These are phyloP conservation scores for Nigrograna mackinnonii DNA, from an alignment of 2,329 filamentous ascomycete genomes.

Conservation along the genomic window DNA sequence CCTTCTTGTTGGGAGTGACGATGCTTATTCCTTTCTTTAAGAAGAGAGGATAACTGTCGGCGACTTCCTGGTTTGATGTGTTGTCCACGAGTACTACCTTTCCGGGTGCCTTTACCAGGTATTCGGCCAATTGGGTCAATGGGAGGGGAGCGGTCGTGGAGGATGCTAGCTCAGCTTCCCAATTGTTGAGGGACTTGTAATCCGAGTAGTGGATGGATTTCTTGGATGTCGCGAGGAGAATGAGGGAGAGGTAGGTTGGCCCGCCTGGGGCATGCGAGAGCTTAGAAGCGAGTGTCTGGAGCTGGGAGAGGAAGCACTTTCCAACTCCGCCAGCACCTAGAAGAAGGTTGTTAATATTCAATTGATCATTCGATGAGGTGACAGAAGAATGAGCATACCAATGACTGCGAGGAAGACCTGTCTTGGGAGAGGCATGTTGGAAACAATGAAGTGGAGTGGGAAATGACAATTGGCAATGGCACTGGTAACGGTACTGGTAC, in stretches of 20 bases:
- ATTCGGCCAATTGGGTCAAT: constrained; percentile 73
- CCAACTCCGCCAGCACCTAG: constrained; percentile 90
- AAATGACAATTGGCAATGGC: too few species aligned
- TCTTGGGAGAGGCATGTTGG: constrained; percentile 45
- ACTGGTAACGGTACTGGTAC: too few species aligned
- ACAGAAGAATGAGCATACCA: constrained; percentile 28
- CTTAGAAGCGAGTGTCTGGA: constrained; percentile 68
- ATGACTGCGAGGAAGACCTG: constrained; percentile 54
- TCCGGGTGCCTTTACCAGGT: constrained; percentile 75
- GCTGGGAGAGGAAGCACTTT: constrained; percentile 84
- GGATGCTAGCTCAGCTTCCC: constrained; percentile 64
- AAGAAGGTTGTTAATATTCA: constrained; percentile 6
- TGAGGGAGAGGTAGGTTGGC: constrained; percentile 72
- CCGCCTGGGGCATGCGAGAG: constrained; percentile 56
- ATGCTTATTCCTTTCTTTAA: constrained; percentile 83
- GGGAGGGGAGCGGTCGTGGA: constrained; percentile 68
- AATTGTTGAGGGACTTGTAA: constrained; percentile 68
- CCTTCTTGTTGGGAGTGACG: constrained; percentile 98
- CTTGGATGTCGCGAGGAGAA: constrained; percentile 84
- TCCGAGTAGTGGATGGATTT: constrained; percentile 77
- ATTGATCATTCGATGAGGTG: constrained; percentile 1
- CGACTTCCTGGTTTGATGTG: constrained; percentile 87
- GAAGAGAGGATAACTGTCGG: constrained; percentile 79
- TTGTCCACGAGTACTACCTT: constrained; percentile 91
- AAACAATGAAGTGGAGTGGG: too few species aligned